Base-by-base conservation (phyloP, 2,329 filamentous ascomycete genomes). In the Akanthomyces dipterigenus region DNA sequence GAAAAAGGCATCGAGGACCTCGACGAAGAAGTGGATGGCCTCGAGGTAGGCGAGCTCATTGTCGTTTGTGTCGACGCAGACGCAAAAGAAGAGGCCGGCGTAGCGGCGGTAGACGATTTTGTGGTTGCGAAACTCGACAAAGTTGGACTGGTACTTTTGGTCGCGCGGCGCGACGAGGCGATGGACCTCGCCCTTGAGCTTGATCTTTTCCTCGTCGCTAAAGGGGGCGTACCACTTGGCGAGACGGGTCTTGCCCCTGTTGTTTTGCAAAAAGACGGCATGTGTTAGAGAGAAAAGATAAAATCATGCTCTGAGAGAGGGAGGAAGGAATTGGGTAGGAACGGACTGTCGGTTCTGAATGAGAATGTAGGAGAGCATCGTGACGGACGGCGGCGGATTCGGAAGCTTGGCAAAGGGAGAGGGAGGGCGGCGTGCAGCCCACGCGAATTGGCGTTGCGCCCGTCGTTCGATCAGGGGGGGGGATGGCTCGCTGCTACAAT, bases 191-290 rank as follows among this genome's bases (percentile, higher is more conserved):
- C 95, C 95, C 78, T 99, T 99, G 70, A 99, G 83, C 79, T 96
- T 97, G 76, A 99, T 91, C 81, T 99, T 99, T 76, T 99, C 92
- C 75, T 98, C 93, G 81, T 99, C 95, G 77, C 88, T 96, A 81
- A 97, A 99, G 64, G 95, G 93, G 67, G 90, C 91, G 81, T 99
- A 99, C 93, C 93, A 99, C 80, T 99, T 99, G 66, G 95, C 95
- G 66, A 99, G 84, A 69, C 95, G 90, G 69, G 95, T 99, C 81
- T 99, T 99, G 78, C 95, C 95, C 84, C 93, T 97, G 67, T 48
- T 36, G 36, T 59, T 18, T 34, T 34, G 31, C 8, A 34, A 34
- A 20, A 31, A 18, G 9, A 1, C 3, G 11, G 31, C 11, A 34
- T 9, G 28, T 55, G 54, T 38, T 12, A 50, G 24, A 16, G n/a